Conservation (phyloP, 495 filamentous ascomycete species). For the Platismatia glauca region DNA sequence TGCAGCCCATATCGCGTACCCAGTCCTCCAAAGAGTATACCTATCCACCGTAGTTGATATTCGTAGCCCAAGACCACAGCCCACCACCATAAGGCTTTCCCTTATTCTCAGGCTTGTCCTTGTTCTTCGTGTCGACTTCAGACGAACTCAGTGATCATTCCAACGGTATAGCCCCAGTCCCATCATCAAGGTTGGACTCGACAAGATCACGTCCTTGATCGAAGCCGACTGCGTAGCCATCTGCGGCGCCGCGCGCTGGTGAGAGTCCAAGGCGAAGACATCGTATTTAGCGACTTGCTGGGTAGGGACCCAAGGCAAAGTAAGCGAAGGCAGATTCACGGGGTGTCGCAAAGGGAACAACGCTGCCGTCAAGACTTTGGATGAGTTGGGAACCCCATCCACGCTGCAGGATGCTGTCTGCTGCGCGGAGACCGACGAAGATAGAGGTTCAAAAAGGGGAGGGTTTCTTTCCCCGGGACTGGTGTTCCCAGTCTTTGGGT, state of each 20-base stretch:
- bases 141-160: slow-evolving; percentile 42
- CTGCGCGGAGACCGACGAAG: slow-evolving; percentile 47
- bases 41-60: slow-evolving; percentile 53
- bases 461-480: slow-evolving; percentile 27
- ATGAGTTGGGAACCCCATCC: slow-evolving; percentile 23
- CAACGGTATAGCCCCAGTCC: slow-evolving; percentile 33
- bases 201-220: slow-evolving; percentile 19
- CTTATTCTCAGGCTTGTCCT: slow-evolving; percentile 41
- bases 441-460: too few species aligned
- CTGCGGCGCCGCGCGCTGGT: slow-evolving; percentile 32
- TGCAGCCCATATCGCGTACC: slow-evolving; percentile 39
- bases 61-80: slow-evolving; percentile 44
- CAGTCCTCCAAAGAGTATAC: slow-evolving; percentile 48
- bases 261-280: slow-evolving; percentile 35
- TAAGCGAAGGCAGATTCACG: slow-evolving; percentile 33
- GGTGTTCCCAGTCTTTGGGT: neutral
- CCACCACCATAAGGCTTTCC: slow-evolving; percentile 47
- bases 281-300: slow-evolving; percentile 40
- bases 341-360: slow-evolving; percentile 11
- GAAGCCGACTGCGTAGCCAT: slow-evolving; percentile 14
- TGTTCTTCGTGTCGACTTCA: slow-evolving; percentile 45
- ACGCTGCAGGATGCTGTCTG: slow-evolving; percentile 40
- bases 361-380: slow-evolving; percentile 19
- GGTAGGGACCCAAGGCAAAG: slow-evolving; percentile 47
- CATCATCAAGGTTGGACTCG: slow-evolving; percentile 30